Conservation (phyloP, 2,329 filamentous ascomycete genomes). For the Orbilia blumenaviensis region DNA sequence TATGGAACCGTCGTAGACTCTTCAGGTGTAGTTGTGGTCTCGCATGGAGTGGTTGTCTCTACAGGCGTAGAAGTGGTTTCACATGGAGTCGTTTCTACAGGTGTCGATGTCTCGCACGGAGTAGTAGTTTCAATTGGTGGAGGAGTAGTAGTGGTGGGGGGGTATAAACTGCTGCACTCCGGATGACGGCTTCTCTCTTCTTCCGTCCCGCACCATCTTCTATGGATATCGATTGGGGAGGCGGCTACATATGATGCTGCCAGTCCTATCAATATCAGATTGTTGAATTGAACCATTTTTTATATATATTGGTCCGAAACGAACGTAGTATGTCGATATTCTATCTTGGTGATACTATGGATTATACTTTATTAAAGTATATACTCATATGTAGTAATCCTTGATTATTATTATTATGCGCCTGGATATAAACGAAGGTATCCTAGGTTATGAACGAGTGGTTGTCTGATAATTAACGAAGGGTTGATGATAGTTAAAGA, state of each 20-base stretch:
- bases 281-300: conserved; percentile 52
- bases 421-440: conserved; percentile 54
- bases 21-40: neutral
- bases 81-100: neutral
- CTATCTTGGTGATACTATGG: neutral
- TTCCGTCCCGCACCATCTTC: conserved; percentile 29
- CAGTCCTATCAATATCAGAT: conserved; percentile 23
- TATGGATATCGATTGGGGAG: conserved; percentile 21
- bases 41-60: neutral
- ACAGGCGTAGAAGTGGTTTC: neutral
- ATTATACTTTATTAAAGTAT: neutral
- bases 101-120: neutral
- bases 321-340: conserved; percentile 30
- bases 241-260: conserved; percentile 33
- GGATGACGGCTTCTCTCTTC: conserved; percentile 36
- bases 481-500: conserved; percentile 10
- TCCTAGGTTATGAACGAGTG: conserved; percentile 41
- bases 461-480: conserved; percentile 37
- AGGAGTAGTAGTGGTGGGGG: neutral
- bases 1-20: neutral
- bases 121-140: neutral
- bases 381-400: neutral
- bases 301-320: conserved; percentile 26
- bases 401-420: neutral
- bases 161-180: neutral